phyloP scores from a whole-genome alignment of 2,329 filamentous ascomycete genomes.

The Cadophora luteo-olivacea region DNA sequence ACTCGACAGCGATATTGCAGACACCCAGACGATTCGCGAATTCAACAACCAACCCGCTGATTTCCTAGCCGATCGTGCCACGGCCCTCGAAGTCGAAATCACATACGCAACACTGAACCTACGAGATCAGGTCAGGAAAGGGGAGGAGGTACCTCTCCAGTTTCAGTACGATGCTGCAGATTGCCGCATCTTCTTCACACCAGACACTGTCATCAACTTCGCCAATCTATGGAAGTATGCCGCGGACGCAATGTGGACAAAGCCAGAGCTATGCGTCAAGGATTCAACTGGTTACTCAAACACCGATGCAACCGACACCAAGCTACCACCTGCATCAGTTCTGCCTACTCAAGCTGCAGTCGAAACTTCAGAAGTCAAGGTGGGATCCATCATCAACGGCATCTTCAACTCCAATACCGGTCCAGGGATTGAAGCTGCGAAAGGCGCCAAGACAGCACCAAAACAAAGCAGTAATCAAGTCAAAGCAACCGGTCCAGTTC shows the following conservation, averaged over 20 bases:
- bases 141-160: constrained; percentile 54
- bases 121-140: constrained; percentile 46
- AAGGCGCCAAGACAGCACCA: background rate
- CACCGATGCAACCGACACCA: background rate
- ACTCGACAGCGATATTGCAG: constrained; percentile 35
- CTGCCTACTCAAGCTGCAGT: background rate
- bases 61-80: constrained; percentile 38
- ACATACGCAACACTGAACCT: constrained; percentile 50
- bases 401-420: background rate
- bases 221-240: constrained; percentile 56
- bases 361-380: background rate
- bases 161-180: constrained; percentile 67
- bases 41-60: constrained; percentile 21
- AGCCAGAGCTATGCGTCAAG: constrained; percentile 43
- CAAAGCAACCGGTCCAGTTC: background rate
- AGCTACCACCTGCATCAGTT: background rate
- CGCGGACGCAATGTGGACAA: constrained; percentile 49
- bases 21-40: constrained; percentile 35
- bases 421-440: background rate
- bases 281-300: constrained; percentile 30
- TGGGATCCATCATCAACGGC: background rate
- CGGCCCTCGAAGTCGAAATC: constrained; percentile 28
- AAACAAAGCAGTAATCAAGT: background rate
- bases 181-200: constrained; percentile 65
- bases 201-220: constrained; percentile 56